Base-by-base conservation (phyloP, 768 basidiomycete genomes). In the Boletus coccyginus region DNA sequence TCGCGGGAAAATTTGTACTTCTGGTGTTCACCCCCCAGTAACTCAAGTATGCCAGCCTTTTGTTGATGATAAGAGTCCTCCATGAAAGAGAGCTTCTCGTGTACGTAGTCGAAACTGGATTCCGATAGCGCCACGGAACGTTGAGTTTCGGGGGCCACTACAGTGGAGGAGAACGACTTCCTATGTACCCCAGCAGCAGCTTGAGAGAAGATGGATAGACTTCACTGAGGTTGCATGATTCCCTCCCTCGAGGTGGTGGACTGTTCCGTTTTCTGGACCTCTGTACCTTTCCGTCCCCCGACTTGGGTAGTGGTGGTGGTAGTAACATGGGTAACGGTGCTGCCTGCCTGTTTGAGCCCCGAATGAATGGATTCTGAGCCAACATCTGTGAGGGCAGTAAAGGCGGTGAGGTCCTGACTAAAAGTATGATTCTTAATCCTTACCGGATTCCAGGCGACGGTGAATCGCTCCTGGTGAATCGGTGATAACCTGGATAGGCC, bases 31-130 rank as follows among this genome's bases (percentile, higher is more conserved):
- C 0, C 27, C 33, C n/a, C 52, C 51, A 46, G 16, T 19, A 46
- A 7, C 21, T 31, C 24, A 3, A 55, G 17, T 13, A 55, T 40
- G 17, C 44, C 44, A 19, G 59, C 46, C 14, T 12, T 55, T 29
- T 61, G 50, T 8, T 59, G 46, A 19, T 33, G 50, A 39, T 53
- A 41, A 7, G 35, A 29, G 19, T 33, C 21, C 21, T 60, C 31
- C 3, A 60, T 49, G 40, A 31, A 17, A 14, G 19, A 1, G 0
- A 60, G 31, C 9, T 49, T 17, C 12, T 60, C 40, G 27, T 27
- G 6, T 3, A 27, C 27, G 27, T 33, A 35, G 10, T 35, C 11
- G 10, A 9, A 13, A 35, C 6, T 32, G 46, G 19, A 6, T 27
- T 27, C 6, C 27, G 47, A 31, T 17, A 33, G 29, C 9, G 13